phyloP scores from a whole-genome alignment of 768 basidiomycete species.

The Lactarius pseudohatsudake region DNA sequence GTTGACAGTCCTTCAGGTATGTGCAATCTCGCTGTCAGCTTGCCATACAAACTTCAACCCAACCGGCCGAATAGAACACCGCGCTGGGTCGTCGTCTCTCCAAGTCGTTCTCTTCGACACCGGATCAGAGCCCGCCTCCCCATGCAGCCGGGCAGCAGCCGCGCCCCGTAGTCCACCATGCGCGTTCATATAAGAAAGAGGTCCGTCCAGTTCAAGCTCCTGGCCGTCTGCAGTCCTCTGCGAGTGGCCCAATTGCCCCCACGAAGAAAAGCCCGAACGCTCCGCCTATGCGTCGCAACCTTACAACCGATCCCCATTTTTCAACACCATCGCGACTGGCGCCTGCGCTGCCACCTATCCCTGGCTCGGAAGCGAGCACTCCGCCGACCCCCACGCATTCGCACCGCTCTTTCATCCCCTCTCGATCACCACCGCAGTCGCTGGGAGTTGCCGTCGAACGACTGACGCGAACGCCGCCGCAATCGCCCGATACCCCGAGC shows the following conservation, averaged over 20 bases:
- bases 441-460: slow-evolving; percentile 71
- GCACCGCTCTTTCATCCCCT: slow-evolving; percentile 48
- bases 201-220: slow-evolving; percentile 1
- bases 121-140: slow-evolving; percentile 27
- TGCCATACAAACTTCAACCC: slow-evolving; percentile 17
- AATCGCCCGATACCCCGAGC: slow-evolving; percentile 13
- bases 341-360: slow-evolving; percentile 36
- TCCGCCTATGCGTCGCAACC: slow-evolving; percentile 25
- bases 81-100: slow-evolving; percentile 71
- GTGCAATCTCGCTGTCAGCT: slow-evolving; percentile 16
- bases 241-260: not conserved
- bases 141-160: slow-evolving; percentile 9
- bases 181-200: slow-evolving; percentile 22
- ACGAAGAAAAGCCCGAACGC: slow-evolving; percentile 17
- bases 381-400: slow-evolving; percentile 49
- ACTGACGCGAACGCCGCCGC: slow-evolving; percentile 40
- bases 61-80: slow-evolving; percentile 52
- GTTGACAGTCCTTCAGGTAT: slow-evolving; percentile 80
- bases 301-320: slow-evolving; percentile 21
- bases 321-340: slow-evolving; percentile 29
- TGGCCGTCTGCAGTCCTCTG: slow-evolving; percentile 20
- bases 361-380: slow-evolving; percentile 60
- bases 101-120: slow-evolving; percentile 30
- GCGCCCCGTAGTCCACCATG: slow-evolving; percentile 9
- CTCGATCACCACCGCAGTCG: slow-evolving; percentile 64